These are phyloP conservation scores for Chaetomiaceae sp. DNA, from an alignment of 2,329 filamentous ascomycete genomes.

Conservation along the genomic window DNA sequence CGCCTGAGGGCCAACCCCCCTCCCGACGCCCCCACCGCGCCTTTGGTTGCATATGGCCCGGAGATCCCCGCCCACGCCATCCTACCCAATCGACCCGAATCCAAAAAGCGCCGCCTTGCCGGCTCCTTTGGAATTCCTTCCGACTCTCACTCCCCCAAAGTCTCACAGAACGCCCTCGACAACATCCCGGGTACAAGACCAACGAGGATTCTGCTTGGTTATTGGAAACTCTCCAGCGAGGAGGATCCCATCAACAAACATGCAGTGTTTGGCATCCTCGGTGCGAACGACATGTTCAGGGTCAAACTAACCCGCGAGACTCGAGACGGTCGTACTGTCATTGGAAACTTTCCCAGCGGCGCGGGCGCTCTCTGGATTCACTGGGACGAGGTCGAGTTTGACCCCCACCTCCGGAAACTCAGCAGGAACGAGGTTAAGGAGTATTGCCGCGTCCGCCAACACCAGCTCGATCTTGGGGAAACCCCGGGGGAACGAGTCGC, in stretches of 20 bases:
- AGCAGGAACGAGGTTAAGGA: conserved; percentile 51
- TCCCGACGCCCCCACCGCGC: conserved; percentile 38
- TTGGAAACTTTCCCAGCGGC: conserved; percentile 56
- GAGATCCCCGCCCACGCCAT: conserved; percentile 43
- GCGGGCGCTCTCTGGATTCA: conserved; percentile 59
- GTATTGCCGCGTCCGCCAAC: conserved; percentile 57
- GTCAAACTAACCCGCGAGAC: conserved; percentile 58
- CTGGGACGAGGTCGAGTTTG: conserved; percentile 57
- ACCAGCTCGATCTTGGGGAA: conserved; percentile 53
- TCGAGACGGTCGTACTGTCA: conserved; percentile 52
- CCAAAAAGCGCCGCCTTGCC: conserved; percentile 44
- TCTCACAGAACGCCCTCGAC: conserved; percentile 29
- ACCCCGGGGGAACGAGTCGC: conserved; percentile 39
- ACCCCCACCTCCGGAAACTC: conserved; percentile 49
- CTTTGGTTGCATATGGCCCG: conserved; percentile 46
- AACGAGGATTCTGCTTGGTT: conserved; percentile 54
- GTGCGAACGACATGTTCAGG: conserved; percentile 59
- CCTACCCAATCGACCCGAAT: conserved; percentile 32
- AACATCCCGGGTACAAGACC: conserved; percentile 49
- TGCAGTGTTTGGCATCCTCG: conserved; percentile 58
- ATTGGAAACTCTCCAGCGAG: conserved; percentile 53
- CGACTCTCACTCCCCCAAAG: conserved; percentile 6
- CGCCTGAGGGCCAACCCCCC: conserved; percentile 41
- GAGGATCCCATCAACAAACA: conserved; percentile 47
- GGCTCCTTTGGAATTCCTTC: conserved; percentile 23